Conservation (phyloP, 495 filamentous ascomycete species). For the Daldinia concentrica region DNA sequence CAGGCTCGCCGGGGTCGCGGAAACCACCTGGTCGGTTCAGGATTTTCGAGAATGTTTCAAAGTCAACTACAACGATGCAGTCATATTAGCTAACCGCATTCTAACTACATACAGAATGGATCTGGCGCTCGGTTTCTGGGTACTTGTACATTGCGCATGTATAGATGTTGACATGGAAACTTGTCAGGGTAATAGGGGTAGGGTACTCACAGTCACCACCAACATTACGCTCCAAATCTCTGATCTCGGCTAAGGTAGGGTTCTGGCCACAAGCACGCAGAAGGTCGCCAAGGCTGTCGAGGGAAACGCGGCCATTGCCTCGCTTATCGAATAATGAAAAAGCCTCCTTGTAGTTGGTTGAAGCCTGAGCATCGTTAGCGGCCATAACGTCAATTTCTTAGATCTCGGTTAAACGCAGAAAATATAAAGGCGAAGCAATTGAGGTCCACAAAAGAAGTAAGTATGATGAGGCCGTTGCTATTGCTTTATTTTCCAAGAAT, state of each 20-base stretch:
- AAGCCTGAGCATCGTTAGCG: slow-evolving; percentile 74
- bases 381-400: slow-evolving; percentile 50
- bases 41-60: slow-evolving; percentile 93
- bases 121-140: neutral
- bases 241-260: slow-evolving; percentile 90
- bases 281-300: slow-evolving; percentile 89
- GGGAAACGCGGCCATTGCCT: slow-evolving; percentile 86
- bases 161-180: neutral
- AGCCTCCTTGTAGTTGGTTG: slow-evolving; percentile 99
- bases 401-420: neutral
- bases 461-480: slow-evolving; percentile 11
- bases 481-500: slow-evolving; percentile 24
- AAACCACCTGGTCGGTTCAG: slow-evolving; percentile 98
- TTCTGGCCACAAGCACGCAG: slow-evolving; percentile 98
- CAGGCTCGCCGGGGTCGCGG: slow-evolving; percentile 95
- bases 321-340: slow-evolving; percentile 99
- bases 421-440: slow-evolving; percentile 2
- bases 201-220: slow-evolving; percentile 85
- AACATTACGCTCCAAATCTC: slow-evolving; percentile 85
- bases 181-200: slow-evolving; percentile 30
- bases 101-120: neutral
- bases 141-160: neutral
- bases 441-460: neutral
- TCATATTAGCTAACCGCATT: slow-evolving; percentile 7
- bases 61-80: slow-evolving; percentile 75